A percentile compares a stretch with the other conserved stretches of the same genome.
phyloP scores from a whole-genome alignment of 176 grass and related monocot genomes.

The Metroxylon sagu region DNA sequence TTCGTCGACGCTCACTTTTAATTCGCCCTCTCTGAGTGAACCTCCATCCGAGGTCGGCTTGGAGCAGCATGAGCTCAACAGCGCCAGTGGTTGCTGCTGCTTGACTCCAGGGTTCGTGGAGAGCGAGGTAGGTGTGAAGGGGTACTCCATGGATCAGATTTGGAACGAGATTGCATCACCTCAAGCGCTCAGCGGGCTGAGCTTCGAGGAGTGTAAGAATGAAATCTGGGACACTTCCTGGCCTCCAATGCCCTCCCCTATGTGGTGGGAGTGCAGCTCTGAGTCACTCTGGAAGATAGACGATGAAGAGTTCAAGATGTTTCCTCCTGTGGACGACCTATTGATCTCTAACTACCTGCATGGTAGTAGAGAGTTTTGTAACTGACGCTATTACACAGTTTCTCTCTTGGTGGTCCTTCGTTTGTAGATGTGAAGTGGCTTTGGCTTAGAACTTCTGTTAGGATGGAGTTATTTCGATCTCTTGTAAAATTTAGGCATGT shows the following conservation, averaged over 20 bases:
- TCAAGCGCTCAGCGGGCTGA: slow-evolving; percentile 6
- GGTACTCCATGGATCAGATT: slow-evolving; percentile 80
- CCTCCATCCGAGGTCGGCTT: slow-evolving; percentile 19
- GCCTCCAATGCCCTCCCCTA: slow-evolving; percentile 12
- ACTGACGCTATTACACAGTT: no score
- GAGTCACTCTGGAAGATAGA: slow-evolving; percentile 51
- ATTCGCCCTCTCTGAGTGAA: slow-evolving; percentile 28
- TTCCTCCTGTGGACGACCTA: slow-evolving; percentile 18
- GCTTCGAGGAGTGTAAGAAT: slow-evolving; percentile 23
- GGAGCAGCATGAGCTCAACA: slow-evolving; percentile 24
- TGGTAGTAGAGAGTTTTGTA: slow-evolving; percentile 35
- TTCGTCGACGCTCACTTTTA: slow-evolving; percentile 64
- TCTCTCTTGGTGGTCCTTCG: no score
- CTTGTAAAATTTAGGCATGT: no score
- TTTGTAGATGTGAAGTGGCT: slow-evolving; percentile 37
- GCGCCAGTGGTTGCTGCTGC: slow-evolving; percentile 28
- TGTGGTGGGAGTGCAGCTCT: slow-evolving; percentile 30
- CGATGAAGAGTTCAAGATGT: slow-evolving; percentile 45
- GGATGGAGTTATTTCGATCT: no score
- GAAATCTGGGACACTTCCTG: slow-evolving; percentile 17
- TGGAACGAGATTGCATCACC: slow-evolving; percentile 61
- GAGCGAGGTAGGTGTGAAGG: slow-evolving; percentile 24
- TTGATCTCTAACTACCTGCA: background rate
- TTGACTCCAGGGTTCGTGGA: slow-evolving; percentile 22
- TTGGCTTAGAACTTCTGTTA: no score